Percentiles rank a stretch among this genome's conserved stretches.
Evolutionary conservation across 2,329 filamentous ascomycete species (phyloP).

Genomic region (Aspergillus clavatus): DNA sequence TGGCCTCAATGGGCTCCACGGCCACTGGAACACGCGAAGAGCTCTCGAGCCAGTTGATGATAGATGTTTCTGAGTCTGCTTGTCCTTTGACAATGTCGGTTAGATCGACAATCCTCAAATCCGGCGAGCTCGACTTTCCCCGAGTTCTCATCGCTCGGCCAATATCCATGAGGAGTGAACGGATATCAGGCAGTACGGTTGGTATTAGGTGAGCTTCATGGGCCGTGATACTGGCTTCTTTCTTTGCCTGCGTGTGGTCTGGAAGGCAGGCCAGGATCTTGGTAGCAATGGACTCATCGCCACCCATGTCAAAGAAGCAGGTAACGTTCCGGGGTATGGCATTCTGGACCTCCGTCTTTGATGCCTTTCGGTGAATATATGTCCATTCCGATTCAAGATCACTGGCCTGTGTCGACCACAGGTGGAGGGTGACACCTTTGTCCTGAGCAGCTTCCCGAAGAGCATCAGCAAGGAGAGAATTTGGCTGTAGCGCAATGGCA

Average conservation of each 20-base stretch:
- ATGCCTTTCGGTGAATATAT: not conserved
- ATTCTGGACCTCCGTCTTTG: not conserved
- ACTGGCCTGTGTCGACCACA: not conserved
- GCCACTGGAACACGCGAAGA: not conserved
- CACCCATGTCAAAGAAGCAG: not conserved
- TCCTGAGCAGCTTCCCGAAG: not conserved
- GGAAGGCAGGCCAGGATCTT: not conserved
- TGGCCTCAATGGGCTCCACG: slow-evolving; percentile 1
- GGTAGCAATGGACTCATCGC: not conserved
- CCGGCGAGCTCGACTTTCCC: not conserved
- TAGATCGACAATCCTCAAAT: not conserved
- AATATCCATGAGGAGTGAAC: not conserved
- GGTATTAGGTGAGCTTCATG: not conserved
- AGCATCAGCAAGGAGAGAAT: not conserved
- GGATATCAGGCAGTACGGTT: not conserved
- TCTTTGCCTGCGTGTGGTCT: not conserved
- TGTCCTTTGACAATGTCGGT: not conserved
- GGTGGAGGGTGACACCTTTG: not conserved
- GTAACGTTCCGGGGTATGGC: not conserved
- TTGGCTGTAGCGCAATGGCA: not conserved
- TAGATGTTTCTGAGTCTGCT: not conserved
- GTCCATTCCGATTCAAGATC: not conserved
- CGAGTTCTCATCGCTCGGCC: not conserved
- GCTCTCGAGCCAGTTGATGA: not conserved
- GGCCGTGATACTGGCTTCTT: not conserved